These are phyloP conservation scores for Ophiostoma sp. DNA, from an alignment of 2,329 filamentous ascomycete genomes.

Conservation along the genomic window DNA sequence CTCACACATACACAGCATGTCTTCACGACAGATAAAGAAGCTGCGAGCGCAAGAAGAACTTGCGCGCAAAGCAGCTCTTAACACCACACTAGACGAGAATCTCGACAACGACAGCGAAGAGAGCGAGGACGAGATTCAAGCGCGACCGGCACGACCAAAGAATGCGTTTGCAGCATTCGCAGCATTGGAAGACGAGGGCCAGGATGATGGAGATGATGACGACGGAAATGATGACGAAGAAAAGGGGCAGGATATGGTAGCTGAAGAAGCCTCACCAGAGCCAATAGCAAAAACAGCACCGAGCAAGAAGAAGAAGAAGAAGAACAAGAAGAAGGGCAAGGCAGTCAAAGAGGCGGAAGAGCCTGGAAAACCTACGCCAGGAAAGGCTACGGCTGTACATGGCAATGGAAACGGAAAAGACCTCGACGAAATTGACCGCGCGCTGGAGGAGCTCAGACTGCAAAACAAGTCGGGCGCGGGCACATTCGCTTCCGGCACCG, in stretches of 20 bases:
- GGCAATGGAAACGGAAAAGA: conserved; percentile 15
- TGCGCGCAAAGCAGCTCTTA: conserved; percentile 31
- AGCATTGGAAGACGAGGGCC: conserved; percentile 42
- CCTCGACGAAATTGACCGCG: conserved; percentile 53
- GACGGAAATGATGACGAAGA: conserved; percentile 37
- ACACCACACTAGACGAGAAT: conserved; percentile 29
- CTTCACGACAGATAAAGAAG: conserved; percentile 48
- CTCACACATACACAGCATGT: conserved; percentile 37
- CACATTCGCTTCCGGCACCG: not conserved
- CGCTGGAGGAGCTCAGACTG: conserved; percentile 44
- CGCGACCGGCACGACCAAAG: conserved; percentile 8
- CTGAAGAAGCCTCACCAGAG: not conserved
- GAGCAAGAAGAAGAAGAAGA: conserved; percentile 16
- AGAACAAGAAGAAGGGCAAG: conserved; percentile 3
- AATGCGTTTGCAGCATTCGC: conserved; percentile 46
- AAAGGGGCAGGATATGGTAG: conserved; percentile 8
- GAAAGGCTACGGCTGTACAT: not conserved
- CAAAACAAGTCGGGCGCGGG: not conserved
- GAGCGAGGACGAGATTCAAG: conserved; percentile 32
- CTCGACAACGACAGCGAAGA: conserved; percentile 29
- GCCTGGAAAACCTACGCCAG: not conserved
- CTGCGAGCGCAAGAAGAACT: conserved; percentile 46
- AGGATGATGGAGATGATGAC: conserved; percentile 30
- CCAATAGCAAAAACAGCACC: conserved; percentile 4
- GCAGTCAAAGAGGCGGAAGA: not conserved